Conservation (phyloP, 148 eudicot genomes). For the Vaccinium darrowii region DNA sequence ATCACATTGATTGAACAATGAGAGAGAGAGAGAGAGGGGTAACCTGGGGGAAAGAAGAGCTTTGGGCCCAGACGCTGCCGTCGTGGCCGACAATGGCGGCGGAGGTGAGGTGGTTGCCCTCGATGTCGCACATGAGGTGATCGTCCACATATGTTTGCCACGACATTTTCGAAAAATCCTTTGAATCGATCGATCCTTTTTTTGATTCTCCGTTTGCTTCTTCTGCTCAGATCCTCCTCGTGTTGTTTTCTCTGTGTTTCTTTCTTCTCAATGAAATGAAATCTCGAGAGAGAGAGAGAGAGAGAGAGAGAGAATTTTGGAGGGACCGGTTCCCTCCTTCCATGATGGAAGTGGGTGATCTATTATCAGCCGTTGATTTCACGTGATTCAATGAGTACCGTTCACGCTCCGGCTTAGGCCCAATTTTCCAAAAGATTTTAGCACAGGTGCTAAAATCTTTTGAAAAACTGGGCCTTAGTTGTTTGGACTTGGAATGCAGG, state of each 20-base stretch:
- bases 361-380: slow-evolving; percentile 7
- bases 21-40: background rate
- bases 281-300: background rate
- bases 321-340: background rate
- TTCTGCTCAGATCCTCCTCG: background rate
- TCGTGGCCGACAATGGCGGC: slow-evolving; percentile 45
- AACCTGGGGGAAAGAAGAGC: slow-evolving; percentile 39
- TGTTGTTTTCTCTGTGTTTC: background rate
- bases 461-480: background rate
- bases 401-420: background rate
- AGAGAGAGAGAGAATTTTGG: background rate
- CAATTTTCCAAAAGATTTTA: too few species aligned
- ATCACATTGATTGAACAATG: background rate
- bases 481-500: background rate
- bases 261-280: background rate
- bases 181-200: background rate
- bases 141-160: slow-evolving; percentile 49
- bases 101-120: slow-evolving; percentile 37
- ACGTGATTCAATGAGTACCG: slow-evolving; percentile 21
- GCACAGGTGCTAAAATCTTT: too few species aligned
- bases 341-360: background rate
- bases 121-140: slow-evolving; percentile 46
- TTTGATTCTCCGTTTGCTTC: too few species aligned
- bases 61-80: slow-evolving; percentile 47
- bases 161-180: slow-evolving; percentile 25